phyloP scores from a whole-genome alignment of 2,329 filamentous ascomycete species.

The Aspergillus phoenicis region DNA sequence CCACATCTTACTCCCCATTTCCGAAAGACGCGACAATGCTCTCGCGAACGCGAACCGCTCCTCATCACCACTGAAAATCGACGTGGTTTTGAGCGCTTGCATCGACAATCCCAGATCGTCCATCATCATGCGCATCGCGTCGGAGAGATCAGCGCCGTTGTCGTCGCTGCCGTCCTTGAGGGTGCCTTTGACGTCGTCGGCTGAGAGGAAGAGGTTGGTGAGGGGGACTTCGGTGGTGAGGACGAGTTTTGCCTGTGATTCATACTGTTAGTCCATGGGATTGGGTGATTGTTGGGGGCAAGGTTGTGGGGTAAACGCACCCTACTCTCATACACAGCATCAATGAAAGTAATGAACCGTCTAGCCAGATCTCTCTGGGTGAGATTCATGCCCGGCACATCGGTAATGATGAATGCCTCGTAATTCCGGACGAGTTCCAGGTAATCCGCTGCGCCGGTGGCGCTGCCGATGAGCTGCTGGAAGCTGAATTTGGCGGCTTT shows the following conservation, averaged over 20 bases:
- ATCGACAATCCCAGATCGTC: conserved; percentile 87
- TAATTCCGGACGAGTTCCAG: conserved; percentile 88
- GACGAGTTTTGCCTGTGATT: conserved; percentile 82
- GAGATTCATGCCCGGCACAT: conserved; percentile 88
- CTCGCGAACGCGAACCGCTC: conserved; percentile 95
- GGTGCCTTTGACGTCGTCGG: conserved; percentile 66
- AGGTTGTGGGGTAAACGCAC: conserved; percentile 39
- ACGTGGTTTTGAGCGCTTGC: conserved; percentile 78
- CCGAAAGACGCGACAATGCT: conserved; percentile 77
- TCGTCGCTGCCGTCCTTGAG: conserved; percentile 46
- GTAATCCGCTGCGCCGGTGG: conserved; percentile 93
- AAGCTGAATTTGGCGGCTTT: conserved; percentile 90
- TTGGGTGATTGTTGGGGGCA: neutral
- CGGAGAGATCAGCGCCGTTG: conserved; percentile 59
- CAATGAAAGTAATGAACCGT: conserved; percentile 95
- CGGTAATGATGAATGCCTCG: conserved; percentile 88
- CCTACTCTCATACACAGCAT: conserved; percentile 83
- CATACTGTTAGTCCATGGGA: neutral
- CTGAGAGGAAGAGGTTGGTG: conserved; percentile 80
- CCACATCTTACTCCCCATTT: conserved; percentile 96
- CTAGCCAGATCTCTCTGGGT: conserved; percentile 83
- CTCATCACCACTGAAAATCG: conserved; percentile 90
- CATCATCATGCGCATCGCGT: conserved; percentile 77
- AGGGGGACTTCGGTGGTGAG: conserved; percentile 86
- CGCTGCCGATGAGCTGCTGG: conserved; percentile 82